Evolutionary conservation across 371 early-diverging fungal genomes (phyloP).

Genomic region (Haplosporangium sp.): DNA sequence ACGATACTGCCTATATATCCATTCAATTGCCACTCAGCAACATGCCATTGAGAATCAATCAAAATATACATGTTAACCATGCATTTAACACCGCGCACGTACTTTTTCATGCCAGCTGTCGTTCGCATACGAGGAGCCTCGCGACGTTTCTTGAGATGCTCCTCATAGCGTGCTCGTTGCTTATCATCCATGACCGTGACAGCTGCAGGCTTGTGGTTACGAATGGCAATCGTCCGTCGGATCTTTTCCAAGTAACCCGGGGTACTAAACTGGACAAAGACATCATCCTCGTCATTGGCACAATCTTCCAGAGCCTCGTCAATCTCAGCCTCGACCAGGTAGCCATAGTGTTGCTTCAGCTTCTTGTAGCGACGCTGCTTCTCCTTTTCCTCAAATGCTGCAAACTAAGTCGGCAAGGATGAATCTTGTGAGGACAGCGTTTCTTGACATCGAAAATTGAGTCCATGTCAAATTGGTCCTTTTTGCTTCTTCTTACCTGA

Average conservation of each 20-base stretch:
- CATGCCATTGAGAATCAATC: not conserved
- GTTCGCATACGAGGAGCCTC: constrained; percentile 82
- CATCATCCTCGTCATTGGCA: constrained; percentile 85
- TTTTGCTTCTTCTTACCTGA: constrained; percentile 58
- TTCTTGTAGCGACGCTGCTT: constrained; percentile 76
- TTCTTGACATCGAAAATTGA: too few species aligned
- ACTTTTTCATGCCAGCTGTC: constrained; percentile 81
- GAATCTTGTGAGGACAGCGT: too few species aligned
- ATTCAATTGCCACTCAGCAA: constrained; percentile 1
- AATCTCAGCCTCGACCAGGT: constrained; percentile 85
- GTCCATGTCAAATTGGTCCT: too few species aligned
- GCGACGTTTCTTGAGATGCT: constrained; percentile 84
- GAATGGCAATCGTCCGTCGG: constrained; percentile 75
- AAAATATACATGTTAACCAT: not conserved
- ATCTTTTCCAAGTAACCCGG: constrained; percentile 75
- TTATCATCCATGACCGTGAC: constrained; percentile 74
- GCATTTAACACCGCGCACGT: constrained; percentile 15
- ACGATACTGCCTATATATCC: constrained; percentile 66
- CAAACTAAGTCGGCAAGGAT: constrained; percentile 60
- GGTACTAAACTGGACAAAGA: constrained; percentile 78
- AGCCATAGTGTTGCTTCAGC: constrained; percentile 77
- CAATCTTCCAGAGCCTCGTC: constrained; percentile 80
- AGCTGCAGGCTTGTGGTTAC: constrained; percentile 55
- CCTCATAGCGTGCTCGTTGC: constrained; percentile 84
- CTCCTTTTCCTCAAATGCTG: constrained; percentile 81